These are phyloP conservation scores for Pythium guiyangense DNA, from an alignment of 352 stramenopile species.

Conservation along the genomic window DNA sequence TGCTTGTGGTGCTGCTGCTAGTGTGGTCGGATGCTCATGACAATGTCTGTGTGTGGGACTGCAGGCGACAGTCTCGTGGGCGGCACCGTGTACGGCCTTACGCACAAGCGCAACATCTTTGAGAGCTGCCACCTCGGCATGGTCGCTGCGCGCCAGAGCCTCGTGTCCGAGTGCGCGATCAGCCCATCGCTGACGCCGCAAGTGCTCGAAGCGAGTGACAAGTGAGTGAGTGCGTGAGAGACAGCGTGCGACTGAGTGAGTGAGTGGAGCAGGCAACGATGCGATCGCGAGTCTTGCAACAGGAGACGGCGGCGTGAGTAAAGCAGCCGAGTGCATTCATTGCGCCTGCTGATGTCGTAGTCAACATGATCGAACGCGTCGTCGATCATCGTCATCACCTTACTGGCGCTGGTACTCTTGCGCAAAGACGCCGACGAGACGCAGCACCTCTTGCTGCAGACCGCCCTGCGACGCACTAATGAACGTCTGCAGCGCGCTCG, in stretches of 20 bases:
- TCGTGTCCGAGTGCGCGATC: conserved; percentile 63
- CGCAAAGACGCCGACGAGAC: conserved; percentile 51
- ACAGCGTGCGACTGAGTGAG: background rate
- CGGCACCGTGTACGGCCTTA: conserved; percentile 69
- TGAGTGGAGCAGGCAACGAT: background rate
- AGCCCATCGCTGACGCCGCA: conserved; percentile 39
- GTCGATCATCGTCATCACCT: conserved; percentile 1
- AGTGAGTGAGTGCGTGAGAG: background rate
- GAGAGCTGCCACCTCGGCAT: conserved; percentile 73
- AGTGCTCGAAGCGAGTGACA: conserved; percentile 18
- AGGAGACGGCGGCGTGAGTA: too few species aligned
- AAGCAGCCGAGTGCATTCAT: too few species aligned
- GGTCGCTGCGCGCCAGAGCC: conserved; percentile 61
- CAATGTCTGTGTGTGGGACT: background rate
- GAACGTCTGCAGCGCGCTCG: conserved; percentile 46
- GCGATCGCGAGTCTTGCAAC: too few species aligned
- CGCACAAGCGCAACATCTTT: conserved; percentile 55
- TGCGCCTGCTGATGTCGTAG: too few species aligned
- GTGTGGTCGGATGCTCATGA: background rate
- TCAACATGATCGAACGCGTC: too few species aligned
- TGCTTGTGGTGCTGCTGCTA: too few species aligned
- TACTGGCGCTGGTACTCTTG: conserved; percentile 71
- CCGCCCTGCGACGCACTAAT: conserved; percentile 35
- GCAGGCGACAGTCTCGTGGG: conserved; percentile 73
- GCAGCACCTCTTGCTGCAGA: conserved; percentile 62